Conservation (phyloP, 306 rosid species). For the Luffa aegyptiaca region DNA sequence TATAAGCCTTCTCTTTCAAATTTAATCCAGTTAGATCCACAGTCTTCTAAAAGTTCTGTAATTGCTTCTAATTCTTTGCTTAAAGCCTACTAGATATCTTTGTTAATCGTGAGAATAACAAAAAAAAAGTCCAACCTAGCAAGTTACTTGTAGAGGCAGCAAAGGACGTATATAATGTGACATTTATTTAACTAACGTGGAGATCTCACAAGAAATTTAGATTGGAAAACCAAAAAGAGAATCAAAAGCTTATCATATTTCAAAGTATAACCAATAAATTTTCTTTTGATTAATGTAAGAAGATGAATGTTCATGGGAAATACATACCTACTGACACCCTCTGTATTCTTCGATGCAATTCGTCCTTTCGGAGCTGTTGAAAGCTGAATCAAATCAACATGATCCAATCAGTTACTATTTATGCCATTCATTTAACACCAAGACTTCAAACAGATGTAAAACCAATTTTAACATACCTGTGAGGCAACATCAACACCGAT, state of each 20-base stretch:
- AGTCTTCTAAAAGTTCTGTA: neutral
- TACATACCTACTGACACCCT: constrained; percentile 62
- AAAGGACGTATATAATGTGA: neutral
- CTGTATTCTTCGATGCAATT: constrained; percentile 56
- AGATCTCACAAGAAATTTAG: neutral
- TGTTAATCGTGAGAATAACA: neutral
- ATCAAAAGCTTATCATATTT: neutral
- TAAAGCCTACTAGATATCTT: neutral
- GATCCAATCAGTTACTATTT: constrained; percentile 23
- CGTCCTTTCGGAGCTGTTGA: constrained; percentile 96
- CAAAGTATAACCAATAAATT: neutral
- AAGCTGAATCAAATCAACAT: constrained; percentile 41
- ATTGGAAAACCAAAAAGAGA: neutral
- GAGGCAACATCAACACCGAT: constrained; percentile 92
- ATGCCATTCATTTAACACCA: constrained; percentile 1
- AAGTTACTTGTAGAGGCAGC: neutral
- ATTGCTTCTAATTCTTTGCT: neutral
- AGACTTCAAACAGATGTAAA: neutral
- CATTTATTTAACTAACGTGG: neutral
- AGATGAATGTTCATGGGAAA: neutral
- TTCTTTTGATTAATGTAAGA: neutral
- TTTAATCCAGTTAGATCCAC: neutral
- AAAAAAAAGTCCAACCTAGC: neutral
- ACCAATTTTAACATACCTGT: constrained; percentile 47
- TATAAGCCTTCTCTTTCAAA: neutral